Evolutionary conservation across 1,284 basidiomycete genomes (phyloP).

Genomic region (Ganoderma meredithae): DNA sequence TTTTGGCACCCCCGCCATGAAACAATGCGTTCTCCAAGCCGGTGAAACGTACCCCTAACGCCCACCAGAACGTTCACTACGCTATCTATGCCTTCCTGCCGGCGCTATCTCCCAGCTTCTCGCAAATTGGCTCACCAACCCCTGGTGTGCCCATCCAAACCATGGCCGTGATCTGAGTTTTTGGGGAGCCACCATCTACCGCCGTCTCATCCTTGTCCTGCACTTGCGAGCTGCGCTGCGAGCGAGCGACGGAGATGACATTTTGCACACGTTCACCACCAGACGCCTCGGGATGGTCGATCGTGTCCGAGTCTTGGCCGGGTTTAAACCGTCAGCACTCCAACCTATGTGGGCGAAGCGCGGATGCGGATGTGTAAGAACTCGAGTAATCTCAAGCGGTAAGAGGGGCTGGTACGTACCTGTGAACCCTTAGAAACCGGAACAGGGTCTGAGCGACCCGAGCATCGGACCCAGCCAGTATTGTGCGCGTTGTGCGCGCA

Average conservation of each 20-base stretch:
- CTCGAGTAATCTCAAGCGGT: conserved; percentile 1
- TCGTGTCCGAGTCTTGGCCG: conserved; percentile 53
- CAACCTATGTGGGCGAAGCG: conserved; percentile 43
- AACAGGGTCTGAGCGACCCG: conserved; percentile 61
- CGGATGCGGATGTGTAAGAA: background rate
- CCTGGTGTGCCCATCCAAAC: background rate
- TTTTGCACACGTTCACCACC: background rate
- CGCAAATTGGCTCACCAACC: background rate
- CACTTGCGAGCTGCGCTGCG: background rate
- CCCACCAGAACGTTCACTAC: background rate
- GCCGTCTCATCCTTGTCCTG: background rate
- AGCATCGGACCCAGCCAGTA: conserved; percentile 71
- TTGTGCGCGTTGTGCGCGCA: conserved; percentile 18
- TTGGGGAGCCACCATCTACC: background rate
- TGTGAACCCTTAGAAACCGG: conserved; percentile 65
- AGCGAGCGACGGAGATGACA: background rate
- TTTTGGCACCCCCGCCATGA: background rate
- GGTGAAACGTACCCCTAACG: background rate
- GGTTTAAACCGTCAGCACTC: conserved; percentile 62
- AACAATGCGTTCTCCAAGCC: background rate
- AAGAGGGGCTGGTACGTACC: conserved; percentile 47
- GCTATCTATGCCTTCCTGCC: background rate
- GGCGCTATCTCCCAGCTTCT: background rate
- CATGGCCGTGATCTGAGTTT: background rate
- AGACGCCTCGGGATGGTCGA: background rate